A percentile compares a stretch with the other conserved stretches of the same genome.
phyloP scores from a whole-genome alignment of 208 protist species.

The Acanthamoeba culbertsoni region DNA sequence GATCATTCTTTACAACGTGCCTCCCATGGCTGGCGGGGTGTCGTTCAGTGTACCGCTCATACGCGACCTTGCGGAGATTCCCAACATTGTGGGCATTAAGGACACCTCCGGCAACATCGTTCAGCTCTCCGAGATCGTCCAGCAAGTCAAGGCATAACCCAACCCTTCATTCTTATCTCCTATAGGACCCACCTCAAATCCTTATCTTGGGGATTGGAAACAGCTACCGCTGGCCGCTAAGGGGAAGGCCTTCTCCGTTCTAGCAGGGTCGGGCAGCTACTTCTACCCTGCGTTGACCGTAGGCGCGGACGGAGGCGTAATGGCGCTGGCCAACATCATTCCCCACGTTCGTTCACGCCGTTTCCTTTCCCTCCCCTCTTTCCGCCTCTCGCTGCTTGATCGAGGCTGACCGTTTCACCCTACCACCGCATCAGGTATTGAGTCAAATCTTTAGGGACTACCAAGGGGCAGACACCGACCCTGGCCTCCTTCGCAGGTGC shows the following conservation, averaged over 20 bases:
- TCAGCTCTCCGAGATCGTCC: constrained; percentile 1
- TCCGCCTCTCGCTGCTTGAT: background rate
- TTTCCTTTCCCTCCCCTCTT: background rate
- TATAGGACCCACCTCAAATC: background rate
- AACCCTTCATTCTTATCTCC: no score
- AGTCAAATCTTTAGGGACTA: background rate
- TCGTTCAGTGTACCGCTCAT: background rate
- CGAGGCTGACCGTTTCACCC: background rate
- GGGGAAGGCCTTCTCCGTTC: background rate
- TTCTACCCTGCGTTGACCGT: constrained; percentile 20
- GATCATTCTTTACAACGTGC: constrained; percentile 52
- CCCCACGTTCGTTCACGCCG: background rate
- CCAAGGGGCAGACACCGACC: background rate
- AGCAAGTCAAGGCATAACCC: constrained; percentile 27
- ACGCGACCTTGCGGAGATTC: background rate
- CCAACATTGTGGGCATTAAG: constrained; percentile 55
- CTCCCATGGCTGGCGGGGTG: constrained; percentile 32
- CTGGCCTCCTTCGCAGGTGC: background rate
- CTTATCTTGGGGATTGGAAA: background rate
- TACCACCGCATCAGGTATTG: background rate
- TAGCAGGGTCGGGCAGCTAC: constrained; percentile 27
- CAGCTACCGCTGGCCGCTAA: background rate
- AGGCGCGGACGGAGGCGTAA: constrained; percentile 28
- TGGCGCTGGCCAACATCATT: constrained; percentile 38
- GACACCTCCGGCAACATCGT: constrained; percentile 50